These are phyloP conservation scores for Boletales sp. DNA, from an alignment of 768 basidiomycete species.

Conservation along the genomic window DNA sequence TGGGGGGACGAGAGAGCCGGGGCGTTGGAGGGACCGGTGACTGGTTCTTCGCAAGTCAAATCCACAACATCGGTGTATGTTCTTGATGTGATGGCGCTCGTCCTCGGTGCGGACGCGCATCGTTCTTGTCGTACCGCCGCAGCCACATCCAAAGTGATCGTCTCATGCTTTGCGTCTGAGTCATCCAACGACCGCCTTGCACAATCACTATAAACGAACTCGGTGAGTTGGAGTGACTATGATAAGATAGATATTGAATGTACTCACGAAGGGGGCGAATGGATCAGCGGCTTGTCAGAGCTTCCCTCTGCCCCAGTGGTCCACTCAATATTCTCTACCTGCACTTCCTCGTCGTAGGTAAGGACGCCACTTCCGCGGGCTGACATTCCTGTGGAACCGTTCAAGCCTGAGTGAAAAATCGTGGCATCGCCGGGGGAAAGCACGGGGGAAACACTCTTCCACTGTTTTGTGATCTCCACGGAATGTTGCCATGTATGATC, in stretches of 20 bases:
- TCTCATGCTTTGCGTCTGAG: not conserved
- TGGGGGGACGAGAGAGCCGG: not conserved
- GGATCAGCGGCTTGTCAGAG: no score
- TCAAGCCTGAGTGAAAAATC: not conserved
- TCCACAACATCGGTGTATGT: not conserved
- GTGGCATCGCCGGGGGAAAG: not conserved
- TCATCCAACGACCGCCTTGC: not conserved
- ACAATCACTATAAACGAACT: not conserved
- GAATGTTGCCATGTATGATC: no score
- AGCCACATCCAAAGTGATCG: not conserved
- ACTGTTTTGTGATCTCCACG: no score
- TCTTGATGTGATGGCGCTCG: not conserved
- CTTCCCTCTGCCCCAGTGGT: no score
- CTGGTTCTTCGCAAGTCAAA: not conserved
- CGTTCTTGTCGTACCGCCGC: not conserved
- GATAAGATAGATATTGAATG: not conserved
- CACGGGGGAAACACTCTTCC: not conserved
- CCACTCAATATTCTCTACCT: not conserved
- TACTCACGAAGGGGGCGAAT: slow-evolving; percentile 1
- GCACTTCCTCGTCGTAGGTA: not conserved
- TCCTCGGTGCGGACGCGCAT: not conserved
- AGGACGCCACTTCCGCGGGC: not conserved
- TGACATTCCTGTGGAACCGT: not conserved
- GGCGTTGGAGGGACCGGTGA: not conserved
- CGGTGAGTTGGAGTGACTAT: not conserved